Conservation (phyloP, 202 grass and related monocot species). For the Carex arenaria region DNA sequence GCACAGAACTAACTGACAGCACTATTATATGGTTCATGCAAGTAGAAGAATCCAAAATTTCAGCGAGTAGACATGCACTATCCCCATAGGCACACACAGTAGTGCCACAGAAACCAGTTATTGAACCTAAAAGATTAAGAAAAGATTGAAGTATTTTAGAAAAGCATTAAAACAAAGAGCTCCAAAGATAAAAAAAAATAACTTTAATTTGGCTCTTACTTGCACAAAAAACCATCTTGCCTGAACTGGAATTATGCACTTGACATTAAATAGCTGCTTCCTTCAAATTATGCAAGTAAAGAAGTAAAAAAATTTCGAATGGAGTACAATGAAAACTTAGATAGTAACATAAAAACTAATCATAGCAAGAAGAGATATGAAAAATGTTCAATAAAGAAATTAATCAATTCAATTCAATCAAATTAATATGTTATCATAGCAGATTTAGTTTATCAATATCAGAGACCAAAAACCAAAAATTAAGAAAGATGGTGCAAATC, state of each 20-base stretch:
- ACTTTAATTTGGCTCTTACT: conserved; percentile 21
- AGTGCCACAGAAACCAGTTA: conserved; percentile 34
- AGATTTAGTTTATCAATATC: too few relatives aligned
- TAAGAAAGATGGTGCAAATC: too few relatives aligned
- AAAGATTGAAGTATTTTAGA: background rate
- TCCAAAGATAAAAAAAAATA: background rate
- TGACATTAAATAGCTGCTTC: background rate
- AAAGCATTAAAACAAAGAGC: background rate
- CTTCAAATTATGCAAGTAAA: background rate
- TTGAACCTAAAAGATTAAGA: conserved; percentile 30
- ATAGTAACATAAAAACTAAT: background rate
- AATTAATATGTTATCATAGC: too few relatives aligned
- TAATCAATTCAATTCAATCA: too few relatives aligned
- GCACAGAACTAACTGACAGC: background rate
- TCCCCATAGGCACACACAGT: conserved; percentile 29
- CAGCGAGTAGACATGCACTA: conserved; percentile 20
- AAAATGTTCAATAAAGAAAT: too few relatives aligned
- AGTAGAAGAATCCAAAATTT: conserved; percentile 47
- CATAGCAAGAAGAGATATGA: too few relatives aligned
- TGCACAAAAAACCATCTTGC: conserved; percentile 36
- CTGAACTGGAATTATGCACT: background rate
- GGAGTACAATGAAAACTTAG: background rate
- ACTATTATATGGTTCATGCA: conserved; percentile 56
- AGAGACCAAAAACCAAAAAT: too few relatives aligned
- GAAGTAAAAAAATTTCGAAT: background rate